phyloP scores from a whole-genome alignment of 805 yeast species.

The Ogataea polymorpha region DNA sequence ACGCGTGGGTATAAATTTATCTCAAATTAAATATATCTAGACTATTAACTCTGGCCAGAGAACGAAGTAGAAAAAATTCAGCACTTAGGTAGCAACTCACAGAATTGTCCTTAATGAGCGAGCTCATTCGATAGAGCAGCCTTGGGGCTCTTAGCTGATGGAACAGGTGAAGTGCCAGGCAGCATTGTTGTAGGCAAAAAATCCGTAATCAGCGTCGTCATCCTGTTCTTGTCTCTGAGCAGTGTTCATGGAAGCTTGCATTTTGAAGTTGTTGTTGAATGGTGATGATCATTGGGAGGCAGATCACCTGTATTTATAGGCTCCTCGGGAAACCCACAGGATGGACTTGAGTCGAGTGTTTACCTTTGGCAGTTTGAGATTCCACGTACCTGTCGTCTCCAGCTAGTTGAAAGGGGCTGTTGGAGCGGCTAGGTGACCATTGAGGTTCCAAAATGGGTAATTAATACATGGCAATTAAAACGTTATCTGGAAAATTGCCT shows the following conservation, averaged over 20 bases:
- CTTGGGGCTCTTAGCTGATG: constrained; percentile 5
- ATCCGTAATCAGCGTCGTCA: constrained; percentile 18
- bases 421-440: background rate
- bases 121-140: too few relatives aligned
- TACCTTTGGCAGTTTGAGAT: constrained; percentile 3
- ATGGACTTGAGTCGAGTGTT: background rate
- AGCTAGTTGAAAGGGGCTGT: too few relatives aligned
- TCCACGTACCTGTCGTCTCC: background rate
- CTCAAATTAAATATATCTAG: background rate
- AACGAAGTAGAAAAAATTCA: constrained; percentile 3
- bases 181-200: constrained; percentile 4
- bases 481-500: background rate
- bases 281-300: background rate
- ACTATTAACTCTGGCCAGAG: constrained; percentile 12
- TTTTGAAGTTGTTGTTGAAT: constrained; percentile 1
- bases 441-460: background rate
- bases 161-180: constrained; percentile 7
- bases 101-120: background rate
- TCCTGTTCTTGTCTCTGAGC: constrained; percentile 15
- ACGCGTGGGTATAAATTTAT: background rate
- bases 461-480: background rate
- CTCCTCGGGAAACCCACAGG: background rate
- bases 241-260: constrained; percentile 12
- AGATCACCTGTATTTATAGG: background rate
- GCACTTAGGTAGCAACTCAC: constrained; percentile 1